These are phyloP conservation scores for Globisporangium alternatum DNA, from an alignment of 352 stramenopile species.

Conservation along the genomic window DNA sequence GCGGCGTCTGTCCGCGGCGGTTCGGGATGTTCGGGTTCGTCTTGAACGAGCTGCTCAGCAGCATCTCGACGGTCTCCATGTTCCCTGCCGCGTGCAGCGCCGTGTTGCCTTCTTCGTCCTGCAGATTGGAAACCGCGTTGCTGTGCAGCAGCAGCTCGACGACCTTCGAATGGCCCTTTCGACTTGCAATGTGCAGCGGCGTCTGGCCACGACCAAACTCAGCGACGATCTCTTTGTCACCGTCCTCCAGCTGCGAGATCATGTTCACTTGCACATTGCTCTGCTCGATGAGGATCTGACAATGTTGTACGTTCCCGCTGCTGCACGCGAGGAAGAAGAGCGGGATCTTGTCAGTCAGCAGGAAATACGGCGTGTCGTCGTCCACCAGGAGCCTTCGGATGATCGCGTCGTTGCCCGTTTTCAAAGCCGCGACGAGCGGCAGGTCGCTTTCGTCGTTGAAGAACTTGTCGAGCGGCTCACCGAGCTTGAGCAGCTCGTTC, in stretches of 20 bases:
- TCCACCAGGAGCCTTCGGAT: slow-evolving; percentile 71
- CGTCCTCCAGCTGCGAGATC: slow-evolving; percentile 74
- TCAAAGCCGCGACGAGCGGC: slow-evolving; percentile 65
- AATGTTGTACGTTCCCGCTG: slow-evolving; percentile 69
- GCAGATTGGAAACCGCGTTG: slow-evolving; percentile 68
- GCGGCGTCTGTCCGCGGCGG: slow-evolving; percentile 56
- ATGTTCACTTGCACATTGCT: slow-evolving; percentile 66
- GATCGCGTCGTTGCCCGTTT: slow-evolving; percentile 72
- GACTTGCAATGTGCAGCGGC: slow-evolving; percentile 75
- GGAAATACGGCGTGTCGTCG: slow-evolving; percentile 61
- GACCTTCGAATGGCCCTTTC: slow-evolving; percentile 56
- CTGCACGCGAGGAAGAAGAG: slow-evolving; percentile 72
- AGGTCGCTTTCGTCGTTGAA: slow-evolving; percentile 49
- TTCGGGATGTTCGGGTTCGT: slow-evolving; percentile 86
- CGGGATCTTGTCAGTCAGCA: slow-evolving; percentile 75
- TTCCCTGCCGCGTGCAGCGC: slow-evolving; percentile 67
- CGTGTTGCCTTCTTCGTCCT: slow-evolving; percentile 81
- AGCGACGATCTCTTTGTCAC: slow-evolving; percentile 69
- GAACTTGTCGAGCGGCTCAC: slow-evolving; percentile 49
- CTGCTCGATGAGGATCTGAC: slow-evolving; percentile 65
- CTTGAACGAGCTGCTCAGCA: slow-evolving; percentile 53
- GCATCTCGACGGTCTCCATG: slow-evolving; percentile 58
- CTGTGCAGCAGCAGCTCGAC: slow-evolving; percentile 65
- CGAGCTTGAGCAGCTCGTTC: slow-evolving; percentile 64
- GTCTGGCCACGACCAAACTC: slow-evolving; percentile 74